Percentiles rank a stretch among this genome's conserved stretches.
Conservation (phyloP, 768 basidiomycete genomes). For the Trametes meyenii region DNA sequence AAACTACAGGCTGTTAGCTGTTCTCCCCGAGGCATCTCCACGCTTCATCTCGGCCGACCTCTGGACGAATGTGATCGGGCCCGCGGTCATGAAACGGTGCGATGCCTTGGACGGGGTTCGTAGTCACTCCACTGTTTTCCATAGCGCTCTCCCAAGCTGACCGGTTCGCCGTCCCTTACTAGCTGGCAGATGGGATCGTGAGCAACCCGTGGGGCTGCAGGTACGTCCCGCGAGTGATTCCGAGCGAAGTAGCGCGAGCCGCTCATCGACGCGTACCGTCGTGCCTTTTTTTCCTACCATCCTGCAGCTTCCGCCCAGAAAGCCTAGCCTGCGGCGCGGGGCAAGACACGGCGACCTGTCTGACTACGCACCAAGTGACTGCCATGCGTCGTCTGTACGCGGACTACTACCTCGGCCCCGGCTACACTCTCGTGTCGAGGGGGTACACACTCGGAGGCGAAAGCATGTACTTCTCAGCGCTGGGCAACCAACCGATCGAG, state of each 20-base stretch:
- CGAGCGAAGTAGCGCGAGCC: neutral
- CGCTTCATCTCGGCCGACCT: conserved; percentile 28
- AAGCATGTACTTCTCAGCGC: no score
- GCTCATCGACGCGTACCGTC: no score
- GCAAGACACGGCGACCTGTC: conserved; percentile 28
- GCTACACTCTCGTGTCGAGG: neutral
- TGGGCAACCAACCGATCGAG: no score
- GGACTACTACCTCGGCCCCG: neutral
- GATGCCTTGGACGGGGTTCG: conserved; percentile 35
- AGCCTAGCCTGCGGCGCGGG: conserved; percentile 27
- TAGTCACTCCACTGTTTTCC: neutral
- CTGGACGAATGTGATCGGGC: conserved; percentile 31
- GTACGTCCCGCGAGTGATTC: neutral
- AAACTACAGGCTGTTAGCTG: conserved; percentile 24
- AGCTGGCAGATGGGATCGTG: conserved; percentile 32
- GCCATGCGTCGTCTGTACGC: conserved; percentile 21
- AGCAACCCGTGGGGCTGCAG: conserved; percentile 23
- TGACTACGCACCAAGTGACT: conserved; percentile 28
- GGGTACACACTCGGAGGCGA: neutral
- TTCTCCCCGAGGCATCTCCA: conserved; percentile 21
- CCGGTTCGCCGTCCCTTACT: neutral
- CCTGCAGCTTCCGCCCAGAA: conserved; percentile 29
- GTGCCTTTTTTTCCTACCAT: neutral
- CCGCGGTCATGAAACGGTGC: conserved; percentile 36
- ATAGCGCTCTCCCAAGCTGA: neutral